A percentile compares a stretch with the other conserved stretches of the same genome.
Evolutionary conservation across 2,329 filamentous ascomycete genomes (phyloP).

Genomic region (Penicillium concentricum): DNA sequence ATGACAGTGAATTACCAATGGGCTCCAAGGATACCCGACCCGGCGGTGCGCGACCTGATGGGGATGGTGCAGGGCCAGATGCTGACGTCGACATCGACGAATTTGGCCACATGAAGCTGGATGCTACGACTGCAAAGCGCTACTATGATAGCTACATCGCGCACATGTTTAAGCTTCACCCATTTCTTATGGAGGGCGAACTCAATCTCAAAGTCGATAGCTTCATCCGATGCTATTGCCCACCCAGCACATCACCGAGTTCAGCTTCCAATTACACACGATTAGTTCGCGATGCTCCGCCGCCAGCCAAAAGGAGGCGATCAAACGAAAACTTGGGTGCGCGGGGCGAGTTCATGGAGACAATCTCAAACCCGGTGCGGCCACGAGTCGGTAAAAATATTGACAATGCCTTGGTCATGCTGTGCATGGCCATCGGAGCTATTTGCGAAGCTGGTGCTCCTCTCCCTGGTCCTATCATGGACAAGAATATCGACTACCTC

Average conservation of each 20-base stretch:
- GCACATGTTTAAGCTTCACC: constrained; percentile 64
- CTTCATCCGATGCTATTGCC: constrained; percentile 53
- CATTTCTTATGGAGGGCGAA: constrained; percentile 58
- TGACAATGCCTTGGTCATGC: constrained; percentile 75
- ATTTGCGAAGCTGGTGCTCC: constrained; percentile 61
- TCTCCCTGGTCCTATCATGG: constrained; percentile 57
- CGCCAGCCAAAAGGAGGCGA: constrained; percentile 40
- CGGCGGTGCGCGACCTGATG: constrained; percentile 7
- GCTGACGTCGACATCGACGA: constrained; percentile 52
- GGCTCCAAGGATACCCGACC: constrained; percentile 6
- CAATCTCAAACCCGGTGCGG: constrained; percentile 3
- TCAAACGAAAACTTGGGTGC: constrained; percentile 32
- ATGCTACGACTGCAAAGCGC: constrained; percentile 49
- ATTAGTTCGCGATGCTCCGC: constrained; percentile 25
- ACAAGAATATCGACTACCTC: constrained; percentile 26
- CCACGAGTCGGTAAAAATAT: constrained; percentile 59
- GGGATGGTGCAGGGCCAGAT: constrained; percentile 22
- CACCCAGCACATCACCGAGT: constrained; percentile 16
- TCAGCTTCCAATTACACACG: background rate
- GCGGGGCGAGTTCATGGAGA: constrained; percentile 22
- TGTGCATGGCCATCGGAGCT: constrained; percentile 82
- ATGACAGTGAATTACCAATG: constrained; percentile 44
- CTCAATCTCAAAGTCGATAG: constrained; percentile 53
- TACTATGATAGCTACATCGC: constrained; percentile 57
- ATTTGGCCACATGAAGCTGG: constrained; percentile 54